Evolutionary conservation across 345 rosid species (phyloP).

Genomic region (Gossypium ekmanianum): DNA sequence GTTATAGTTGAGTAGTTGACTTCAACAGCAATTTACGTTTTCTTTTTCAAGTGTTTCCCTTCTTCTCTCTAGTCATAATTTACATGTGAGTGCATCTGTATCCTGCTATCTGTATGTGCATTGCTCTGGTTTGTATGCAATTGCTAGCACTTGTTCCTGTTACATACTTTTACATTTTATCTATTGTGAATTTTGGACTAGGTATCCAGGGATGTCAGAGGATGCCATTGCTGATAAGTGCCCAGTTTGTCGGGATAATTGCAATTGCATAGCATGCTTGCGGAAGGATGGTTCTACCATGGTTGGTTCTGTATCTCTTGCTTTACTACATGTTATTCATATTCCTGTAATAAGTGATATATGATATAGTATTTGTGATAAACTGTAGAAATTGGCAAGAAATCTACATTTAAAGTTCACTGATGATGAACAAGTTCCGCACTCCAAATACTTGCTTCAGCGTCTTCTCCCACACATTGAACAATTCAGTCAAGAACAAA

Average conservation of each 20-base stretch:
- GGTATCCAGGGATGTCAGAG: slow-evolving; percentile 48
- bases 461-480: slow-evolving; percentile 46
- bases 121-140: neutral
- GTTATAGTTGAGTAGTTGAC: neutral
- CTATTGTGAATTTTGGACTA: slow-evolving; percentile 14
- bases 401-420: neutral
- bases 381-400: slow-evolving; percentile 20
- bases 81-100: neutral
- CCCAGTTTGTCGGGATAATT: slow-evolving; percentile 47
- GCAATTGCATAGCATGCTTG: slow-evolving; percentile 71
- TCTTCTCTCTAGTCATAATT: neutral
- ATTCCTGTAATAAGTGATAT: neutral
- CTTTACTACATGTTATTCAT: neutral
- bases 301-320: slow-evolving; percentile 19
- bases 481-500: slow-evolving; percentile 46
- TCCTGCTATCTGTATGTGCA: neutral
- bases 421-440: slow-evolving; percentile 23
- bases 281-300: slow-evolving; percentile 30
- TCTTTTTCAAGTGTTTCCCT: neutral
- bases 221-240: slow-evolving; percentile 42
- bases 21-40: neutral
- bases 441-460: slow-evolving; percentile 32
- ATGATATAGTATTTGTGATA: neutral
- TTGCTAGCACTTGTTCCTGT: neutral
- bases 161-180: neutral